Evolutionary conservation across 805 yeast species (phyloP), one percentile per base, ranked within the genome.

Genomic region (Ogataea allantospora): DNA sequence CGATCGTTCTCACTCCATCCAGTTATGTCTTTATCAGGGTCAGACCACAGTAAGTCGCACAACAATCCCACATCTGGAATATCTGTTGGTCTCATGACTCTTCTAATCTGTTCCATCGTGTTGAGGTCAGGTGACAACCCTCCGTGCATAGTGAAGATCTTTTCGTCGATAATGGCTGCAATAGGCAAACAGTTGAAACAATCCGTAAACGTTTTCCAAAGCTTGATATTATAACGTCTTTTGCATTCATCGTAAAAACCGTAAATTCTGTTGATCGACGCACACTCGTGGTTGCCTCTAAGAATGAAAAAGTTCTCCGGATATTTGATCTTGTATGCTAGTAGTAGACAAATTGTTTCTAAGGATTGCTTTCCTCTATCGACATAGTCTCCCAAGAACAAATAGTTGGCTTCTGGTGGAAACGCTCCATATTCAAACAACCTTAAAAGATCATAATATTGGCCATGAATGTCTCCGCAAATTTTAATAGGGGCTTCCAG

Each of bases 1-100:
- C 99, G 85, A 70, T 93, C 99, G 65, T 93, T 91, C 70, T 93
- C 99, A 54, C 95, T 83, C 99, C 99, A 91, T 13, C 98, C 99
- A 22, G 93, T 88, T 53, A 91, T 89, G 66, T 89, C 97, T 67
- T 93, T 91, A 66, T 91, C 98, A 17, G 99, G 99, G 65, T 91
- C 99, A 2, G 96, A 86, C 99, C 99, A 91, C 57, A 91, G 76
- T 64, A 91, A 75, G 66, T 91, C 99, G 72, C 97, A 91, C 56
- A 91, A 75, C 56, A 91, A 77, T 18, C 99, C 99, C 44, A 88
- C 95, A 66, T 91, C 99, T 39, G 99, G 99, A 54, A 91, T 88
- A 73, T 91, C 99, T 27, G 99, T 91, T 51, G 99, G 99, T 70
- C 99, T 83, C 98, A 89, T 91, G 47, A 91, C 95, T 63, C 97